phyloP scores from a whole-genome alignment of 2,329 filamentous ascomycete genomes.

The Dactylellina drechsleri region DNA sequence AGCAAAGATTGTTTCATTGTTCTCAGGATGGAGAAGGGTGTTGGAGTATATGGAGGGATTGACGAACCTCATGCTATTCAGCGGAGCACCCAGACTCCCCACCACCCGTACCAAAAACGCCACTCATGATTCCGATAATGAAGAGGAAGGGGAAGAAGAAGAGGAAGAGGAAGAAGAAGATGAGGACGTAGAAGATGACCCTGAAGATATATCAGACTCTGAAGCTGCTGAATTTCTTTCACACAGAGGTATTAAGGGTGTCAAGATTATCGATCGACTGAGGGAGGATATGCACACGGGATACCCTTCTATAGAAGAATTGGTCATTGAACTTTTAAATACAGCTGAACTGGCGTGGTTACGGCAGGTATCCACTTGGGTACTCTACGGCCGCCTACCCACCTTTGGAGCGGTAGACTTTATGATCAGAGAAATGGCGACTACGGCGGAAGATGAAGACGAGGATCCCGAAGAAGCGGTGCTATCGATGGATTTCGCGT shows the following conservation, averaged over 20 bases:
- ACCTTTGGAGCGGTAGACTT: constrained; percentile 83
- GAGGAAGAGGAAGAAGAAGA: constrained; percentile 58
- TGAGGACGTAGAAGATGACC: constrained; percentile 51
- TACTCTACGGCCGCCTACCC: constrained; percentile 86
- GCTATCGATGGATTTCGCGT: constrained; percentile 65
- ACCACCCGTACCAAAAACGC: background rate
- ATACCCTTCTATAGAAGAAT: constrained; percentile 83
- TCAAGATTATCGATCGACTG: constrained; percentile 79
- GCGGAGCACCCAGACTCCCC: constrained; percentile 53
- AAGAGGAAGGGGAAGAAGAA: constrained; percentile 55
- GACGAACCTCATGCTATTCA: constrained; percentile 73
- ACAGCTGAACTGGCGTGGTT: constrained; percentile 91
- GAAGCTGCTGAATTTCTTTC: constrained; percentile 52
- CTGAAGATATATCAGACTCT: constrained; percentile 44
- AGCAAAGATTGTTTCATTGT: constrained; percentile 83
- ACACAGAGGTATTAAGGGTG: constrained; percentile 70
- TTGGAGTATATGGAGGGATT: constrained; percentile 88
- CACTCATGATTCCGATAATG: constrained; percentile 57
- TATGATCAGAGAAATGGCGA: constrained; percentile 70
- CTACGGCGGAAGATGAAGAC: constrained; percentile 59
- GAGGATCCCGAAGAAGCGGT: constrained; percentile 54
- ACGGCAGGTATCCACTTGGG: constrained; percentile 87
- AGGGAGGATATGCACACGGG: constrained; percentile 83
- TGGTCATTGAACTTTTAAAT: constrained; percentile 76
- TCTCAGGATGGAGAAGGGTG: constrained; percentile 83